A percentile compares a stretch with the other conserved stretches of the same genome.
Evolutionary conservation across 306 rosid genomes (phyloP).

Genomic region (Parietaria judaica): DNA sequence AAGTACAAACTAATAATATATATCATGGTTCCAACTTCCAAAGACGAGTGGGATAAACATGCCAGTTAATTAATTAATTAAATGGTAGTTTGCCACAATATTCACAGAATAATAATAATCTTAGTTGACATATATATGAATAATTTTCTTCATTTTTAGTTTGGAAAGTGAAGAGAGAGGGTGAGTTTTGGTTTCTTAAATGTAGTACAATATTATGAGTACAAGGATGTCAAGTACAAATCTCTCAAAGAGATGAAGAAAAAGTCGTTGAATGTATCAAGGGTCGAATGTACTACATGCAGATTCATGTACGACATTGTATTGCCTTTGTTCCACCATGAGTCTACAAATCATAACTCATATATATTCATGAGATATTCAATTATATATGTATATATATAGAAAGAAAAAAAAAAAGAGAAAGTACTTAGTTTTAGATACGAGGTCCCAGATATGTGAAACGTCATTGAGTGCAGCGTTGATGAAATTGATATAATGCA

Average conservation of each 20-base stretch:
- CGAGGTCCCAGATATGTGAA: slow-evolving; percentile 35
- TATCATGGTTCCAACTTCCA: too few relatives aligned
- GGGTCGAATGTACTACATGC: neutral
- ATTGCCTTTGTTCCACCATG: neutral
- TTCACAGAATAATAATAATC: too few relatives aligned
- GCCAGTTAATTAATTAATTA: too few relatives aligned
- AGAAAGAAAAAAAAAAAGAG: neutral
- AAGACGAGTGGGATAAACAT: too few relatives aligned
- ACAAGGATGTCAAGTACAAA: slow-evolving; percentile 1
- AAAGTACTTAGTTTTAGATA: neutral
- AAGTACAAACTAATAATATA: too few relatives aligned
- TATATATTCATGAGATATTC: neutral
- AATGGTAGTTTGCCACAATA: too few relatives aligned
- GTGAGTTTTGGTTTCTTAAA: neutral
- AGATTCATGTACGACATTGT: slow-evolving; percentile 11
- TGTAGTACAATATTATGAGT: slow-evolving; percentile 4
- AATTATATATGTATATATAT: neutral
- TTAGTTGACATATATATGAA: too few relatives aligned
- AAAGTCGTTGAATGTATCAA: neutral
- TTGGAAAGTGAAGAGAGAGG: neutral
- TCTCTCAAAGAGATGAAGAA: neutral
- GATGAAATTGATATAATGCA: slow-evolving; percentile 31
- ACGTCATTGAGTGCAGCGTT: slow-evolving; percentile 98
- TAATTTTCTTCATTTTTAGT: too few relatives aligned
- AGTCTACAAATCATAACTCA: neutral